These are phyloP conservation scores for Pseudopithomyces maydicus DNA, from an alignment of 2,329 filamentous ascomycete species.

Conservation along the genomic window DNA sequence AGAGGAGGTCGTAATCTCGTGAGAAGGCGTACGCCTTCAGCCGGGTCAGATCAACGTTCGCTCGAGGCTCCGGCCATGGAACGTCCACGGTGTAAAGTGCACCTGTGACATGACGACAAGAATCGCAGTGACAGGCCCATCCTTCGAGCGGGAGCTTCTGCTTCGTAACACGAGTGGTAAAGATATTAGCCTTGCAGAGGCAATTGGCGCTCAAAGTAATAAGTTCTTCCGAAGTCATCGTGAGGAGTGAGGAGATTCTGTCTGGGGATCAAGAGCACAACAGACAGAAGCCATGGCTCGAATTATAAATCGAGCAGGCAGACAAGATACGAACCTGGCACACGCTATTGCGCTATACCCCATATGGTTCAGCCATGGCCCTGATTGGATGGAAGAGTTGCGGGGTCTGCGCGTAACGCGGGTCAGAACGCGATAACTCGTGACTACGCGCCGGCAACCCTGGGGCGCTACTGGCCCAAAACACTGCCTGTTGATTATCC, in stretches of 20 bases:
- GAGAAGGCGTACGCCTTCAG: conserved; percentile 49
- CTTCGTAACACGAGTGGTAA: conserved; percentile 40
- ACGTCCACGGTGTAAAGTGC: conserved; percentile 46
- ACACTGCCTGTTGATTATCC: too few species aligned
- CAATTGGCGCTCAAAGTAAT: conserved; percentile 49
- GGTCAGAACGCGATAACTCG: conserved; percentile 9
- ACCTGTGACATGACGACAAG: conserved; percentile 55
- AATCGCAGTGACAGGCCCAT: conserved; percentile 56
- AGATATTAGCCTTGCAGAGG: conserved; percentile 53
- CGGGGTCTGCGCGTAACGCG: conserved; percentile 1
- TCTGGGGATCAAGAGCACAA: background rate
- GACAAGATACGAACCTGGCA: background rate
- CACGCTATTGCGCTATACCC: background rate
- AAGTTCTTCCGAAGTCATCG: conserved; percentile 8
- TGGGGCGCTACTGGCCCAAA: too few species aligned
- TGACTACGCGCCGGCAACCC: background rate
- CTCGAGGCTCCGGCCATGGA: conserved; percentile 45
- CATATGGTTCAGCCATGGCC: background rate
- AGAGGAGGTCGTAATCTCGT: conserved; percentile 40
- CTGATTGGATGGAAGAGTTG: conserved; percentile 6
- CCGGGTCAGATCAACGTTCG: conserved; percentile 31
- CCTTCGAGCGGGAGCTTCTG: conserved; percentile 50
- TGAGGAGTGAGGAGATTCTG: conserved; percentile 13
- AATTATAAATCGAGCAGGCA: conserved; percentile 2
- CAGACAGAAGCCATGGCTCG: background rate